phyloP scores from a whole-genome alignment of 2,329 filamentous ascomycete genomes.

The Fusarium humuli region DNA sequence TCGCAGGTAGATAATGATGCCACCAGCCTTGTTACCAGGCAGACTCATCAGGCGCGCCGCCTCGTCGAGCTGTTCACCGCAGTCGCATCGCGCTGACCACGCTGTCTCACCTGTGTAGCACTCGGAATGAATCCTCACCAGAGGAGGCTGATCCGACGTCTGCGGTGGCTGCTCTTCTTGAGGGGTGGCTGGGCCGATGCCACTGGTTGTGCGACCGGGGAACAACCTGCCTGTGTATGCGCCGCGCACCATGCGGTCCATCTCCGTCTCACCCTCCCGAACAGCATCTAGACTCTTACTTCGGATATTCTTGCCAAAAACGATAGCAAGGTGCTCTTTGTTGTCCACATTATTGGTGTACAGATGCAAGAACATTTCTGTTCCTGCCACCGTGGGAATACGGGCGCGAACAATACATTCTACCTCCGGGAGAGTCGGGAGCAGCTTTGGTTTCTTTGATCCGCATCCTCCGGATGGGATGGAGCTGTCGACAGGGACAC shows the following conservation, averaged over 20 bases:
- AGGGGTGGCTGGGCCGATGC: constrained; percentile 59
- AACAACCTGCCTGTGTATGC: constrained; percentile 91
- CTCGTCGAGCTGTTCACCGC: constrained; percentile 96
- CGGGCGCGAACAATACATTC: constrained; percentile 93
- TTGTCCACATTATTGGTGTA: constrained; percentile 94
- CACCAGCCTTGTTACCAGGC: constrained; percentile 72
- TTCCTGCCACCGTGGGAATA: constrained; percentile 90
- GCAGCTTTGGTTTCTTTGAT: constrained; percentile 74
- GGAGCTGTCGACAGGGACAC: constrained; percentile 71
- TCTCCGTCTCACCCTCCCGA: constrained; percentile 81
- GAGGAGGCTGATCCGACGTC: constrained; percentile 58
- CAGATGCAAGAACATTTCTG: constrained; percentile 96
- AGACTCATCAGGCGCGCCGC: constrained; percentile 92
- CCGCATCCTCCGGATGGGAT: constrained; percentile 69
- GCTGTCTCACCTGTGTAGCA: constrained; percentile 99
- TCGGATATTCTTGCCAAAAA: constrained; percentile 90
- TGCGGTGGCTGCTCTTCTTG: constrained; percentile 24
- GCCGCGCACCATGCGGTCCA: constrained; percentile 92
- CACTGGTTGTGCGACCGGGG: constrained; percentile 83
- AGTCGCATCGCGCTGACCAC: constrained; percentile 97
- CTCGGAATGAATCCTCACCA: constrained; percentile 96
- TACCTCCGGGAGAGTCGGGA: constrained; percentile 83
- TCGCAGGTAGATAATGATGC: constrained; percentile 93
- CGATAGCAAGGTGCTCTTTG: constrained; percentile 97
- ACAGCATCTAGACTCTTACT: constrained; percentile 77